Evolutionary conservation across 202 grass and related monocot species (phyloP).

Genomic region (Sporobolus alterniflorus): DNA sequence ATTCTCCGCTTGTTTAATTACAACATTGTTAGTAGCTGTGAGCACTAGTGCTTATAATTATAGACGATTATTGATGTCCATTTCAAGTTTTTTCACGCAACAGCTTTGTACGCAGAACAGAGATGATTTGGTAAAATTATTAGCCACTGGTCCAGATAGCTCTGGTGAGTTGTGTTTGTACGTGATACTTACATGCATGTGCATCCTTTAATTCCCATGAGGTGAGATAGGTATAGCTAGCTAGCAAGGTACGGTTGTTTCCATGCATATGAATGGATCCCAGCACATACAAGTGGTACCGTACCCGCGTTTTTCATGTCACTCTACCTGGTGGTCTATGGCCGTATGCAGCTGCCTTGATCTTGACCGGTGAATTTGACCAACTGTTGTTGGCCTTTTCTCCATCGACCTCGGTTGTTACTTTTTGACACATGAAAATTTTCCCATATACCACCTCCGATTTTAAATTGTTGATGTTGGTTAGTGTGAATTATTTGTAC

Average conservation of each 20-base stretch:
- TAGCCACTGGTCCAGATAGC: neutral
- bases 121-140: too few relatives aligned
- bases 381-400: neutral
- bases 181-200: neutral
- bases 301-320: neutral
- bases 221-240: neutral
- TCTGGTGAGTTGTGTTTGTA: conserved; percentile 20
- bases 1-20: conserved; percentile 24
- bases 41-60: neutral
- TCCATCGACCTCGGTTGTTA: too few relatives aligned
- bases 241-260: neutral
- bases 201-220: conserved; percentile 13
- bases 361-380: neutral
- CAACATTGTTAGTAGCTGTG: conserved; percentile 24
- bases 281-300: neutral
- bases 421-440: too few relatives aligned
- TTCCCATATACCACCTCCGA: too few relatives aligned
- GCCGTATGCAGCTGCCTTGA: neutral
- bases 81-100: neutral
- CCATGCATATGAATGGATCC: neutral
- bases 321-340: neutral
- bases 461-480: too few relatives aligned
- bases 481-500: too few relatives aligned
- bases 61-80: neutral
- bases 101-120: too few relatives aligned